Percentiles rank a stretch among this genome's conserved stretches.
Conservation (phyloP, 1,284 basidiomycete genomes). For the Ceratorhiza oryzae-sativae region DNA sequence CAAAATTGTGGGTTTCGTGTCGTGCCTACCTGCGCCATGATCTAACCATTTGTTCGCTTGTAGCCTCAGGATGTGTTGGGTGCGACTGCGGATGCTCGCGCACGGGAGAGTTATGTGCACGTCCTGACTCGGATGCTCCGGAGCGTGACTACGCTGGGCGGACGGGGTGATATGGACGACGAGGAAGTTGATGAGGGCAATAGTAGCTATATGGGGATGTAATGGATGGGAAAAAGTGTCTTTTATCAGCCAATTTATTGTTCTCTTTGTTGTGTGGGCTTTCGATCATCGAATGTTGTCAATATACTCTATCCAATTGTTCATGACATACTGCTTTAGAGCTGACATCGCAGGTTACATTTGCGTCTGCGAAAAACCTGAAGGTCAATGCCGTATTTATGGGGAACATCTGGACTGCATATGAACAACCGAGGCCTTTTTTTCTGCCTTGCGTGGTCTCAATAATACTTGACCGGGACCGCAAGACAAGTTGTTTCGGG, state of each 20-base stretch:
- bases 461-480: no score
- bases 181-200: background rate
- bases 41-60: background rate
- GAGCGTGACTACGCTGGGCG: conserved; percentile 14
- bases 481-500: no score
- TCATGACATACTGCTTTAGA: no score
- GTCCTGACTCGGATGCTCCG: conserved; percentile 34
- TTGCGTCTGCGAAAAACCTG: no score
- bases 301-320: background rate
- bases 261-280: background rate
- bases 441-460: no score
- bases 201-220: conserved; percentile 11
- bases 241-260: background rate
- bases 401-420: no score
- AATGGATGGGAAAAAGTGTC: background rate
- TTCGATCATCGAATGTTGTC: background rate
- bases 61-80: conserved; percentile 32
- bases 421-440: no score
- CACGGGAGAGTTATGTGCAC: conserved; percentile 29
- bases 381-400: no score
- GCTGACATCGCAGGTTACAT: no score
- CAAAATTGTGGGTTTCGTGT: conserved; percentile 48
- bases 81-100: conserved; percentile 31
- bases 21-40: no score
- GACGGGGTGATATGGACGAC: conserved; percentile 15